Evolutionary conservation across 305 asterid genomes (phyloP).

Genomic region (Fraxinus angustifolia): DNA sequence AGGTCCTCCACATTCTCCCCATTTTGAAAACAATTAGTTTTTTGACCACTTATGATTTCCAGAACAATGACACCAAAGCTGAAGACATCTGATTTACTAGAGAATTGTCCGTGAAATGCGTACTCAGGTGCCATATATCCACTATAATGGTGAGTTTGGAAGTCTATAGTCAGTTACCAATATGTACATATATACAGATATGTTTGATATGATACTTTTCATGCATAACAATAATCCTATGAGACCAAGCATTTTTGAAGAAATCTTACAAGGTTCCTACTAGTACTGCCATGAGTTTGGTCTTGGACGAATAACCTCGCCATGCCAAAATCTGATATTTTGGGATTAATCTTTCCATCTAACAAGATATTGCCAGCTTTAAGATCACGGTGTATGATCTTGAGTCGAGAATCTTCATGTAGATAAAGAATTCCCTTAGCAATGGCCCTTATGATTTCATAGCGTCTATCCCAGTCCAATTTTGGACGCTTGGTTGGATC

Average conservation of each 20-base stretch:
- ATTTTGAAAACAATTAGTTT: background rate
- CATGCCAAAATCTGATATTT: constrained; percentile 47
- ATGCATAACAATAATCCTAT: too few relatives aligned
- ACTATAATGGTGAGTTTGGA: constrained; percentile 11
- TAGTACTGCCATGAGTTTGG: constrained; percentile 34
- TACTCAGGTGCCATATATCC: constrained; percentile 55
- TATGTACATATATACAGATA: background rate
- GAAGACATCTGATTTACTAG: constrained; percentile 38
- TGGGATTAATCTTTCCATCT: constrained; percentile 38
- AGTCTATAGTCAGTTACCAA: background rate
- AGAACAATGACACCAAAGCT: constrained; percentile 40
- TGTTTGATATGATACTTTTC: background rate
- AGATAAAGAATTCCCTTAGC: constrained; percentile 42
- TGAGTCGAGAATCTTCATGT: constrained; percentile 44
- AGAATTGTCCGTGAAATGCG: constrained; percentile 33
- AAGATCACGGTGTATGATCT: constrained; percentile 43
- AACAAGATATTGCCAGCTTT: constrained; percentile 43
- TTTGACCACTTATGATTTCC: constrained; percentile 40
- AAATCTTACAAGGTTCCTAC: constrained; percentile 36
- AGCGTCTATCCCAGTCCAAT: constrained; percentile 39
- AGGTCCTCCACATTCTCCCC: constrained; percentile 28
- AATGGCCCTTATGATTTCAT: constrained; percentile 37
- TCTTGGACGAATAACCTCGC: constrained; percentile 32
- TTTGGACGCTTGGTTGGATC: constrained; percentile 23
- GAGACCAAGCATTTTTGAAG: background rate